phyloP scores from a whole-genome alignment of 306 rosid species.

The Ceratonia siliqua region DNA sequence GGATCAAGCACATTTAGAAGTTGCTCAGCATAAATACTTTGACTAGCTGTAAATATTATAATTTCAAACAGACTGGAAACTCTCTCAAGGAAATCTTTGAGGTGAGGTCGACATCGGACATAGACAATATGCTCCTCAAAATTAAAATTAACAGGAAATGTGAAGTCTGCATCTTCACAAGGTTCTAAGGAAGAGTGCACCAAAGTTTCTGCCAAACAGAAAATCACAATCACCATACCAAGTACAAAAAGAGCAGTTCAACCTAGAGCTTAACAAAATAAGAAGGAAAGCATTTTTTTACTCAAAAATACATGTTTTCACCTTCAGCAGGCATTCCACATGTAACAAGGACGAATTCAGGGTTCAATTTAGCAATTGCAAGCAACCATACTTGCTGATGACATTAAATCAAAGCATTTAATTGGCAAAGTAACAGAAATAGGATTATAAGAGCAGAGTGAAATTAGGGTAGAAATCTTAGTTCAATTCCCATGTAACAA shows the following conservation, averaged over 20 bases:
- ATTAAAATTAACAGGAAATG: constrained; percentile 90
- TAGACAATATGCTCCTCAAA: constrained; percentile 85
- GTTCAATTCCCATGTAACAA: not conserved
- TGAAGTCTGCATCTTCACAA: constrained; percentile 88
- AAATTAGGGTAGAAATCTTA: not conserved
- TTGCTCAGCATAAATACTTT: constrained; percentile 98
- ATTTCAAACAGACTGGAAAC: constrained; percentile 84
- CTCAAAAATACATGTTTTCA: constrained; percentile 2
- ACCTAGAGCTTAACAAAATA: not conserved
- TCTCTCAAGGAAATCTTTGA: constrained; percentile 76
- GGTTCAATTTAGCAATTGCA: not conserved
- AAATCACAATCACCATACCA: constrained; percentile 27
- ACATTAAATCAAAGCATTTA: not conserved
- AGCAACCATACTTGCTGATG: not conserved
- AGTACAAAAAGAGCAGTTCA: constrained; percentile 21
- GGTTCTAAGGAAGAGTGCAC: constrained; percentile 95
- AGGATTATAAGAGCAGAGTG: not conserved
- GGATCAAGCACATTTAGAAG: constrained; percentile 96
- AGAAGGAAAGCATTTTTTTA: not conserved
- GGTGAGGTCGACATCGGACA: constrained; percentile 98
- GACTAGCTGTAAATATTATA: constrained; percentile 97
- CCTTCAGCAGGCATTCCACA: constrained; percentile 24
- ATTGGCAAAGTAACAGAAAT: not conserved
- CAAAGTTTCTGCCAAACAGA: constrained; percentile 82
- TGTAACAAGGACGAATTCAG: not conserved